phyloP scores from a whole-genome alignment of 805 yeast genomes.

The Zygosaccharomyces bailii region DNA sequence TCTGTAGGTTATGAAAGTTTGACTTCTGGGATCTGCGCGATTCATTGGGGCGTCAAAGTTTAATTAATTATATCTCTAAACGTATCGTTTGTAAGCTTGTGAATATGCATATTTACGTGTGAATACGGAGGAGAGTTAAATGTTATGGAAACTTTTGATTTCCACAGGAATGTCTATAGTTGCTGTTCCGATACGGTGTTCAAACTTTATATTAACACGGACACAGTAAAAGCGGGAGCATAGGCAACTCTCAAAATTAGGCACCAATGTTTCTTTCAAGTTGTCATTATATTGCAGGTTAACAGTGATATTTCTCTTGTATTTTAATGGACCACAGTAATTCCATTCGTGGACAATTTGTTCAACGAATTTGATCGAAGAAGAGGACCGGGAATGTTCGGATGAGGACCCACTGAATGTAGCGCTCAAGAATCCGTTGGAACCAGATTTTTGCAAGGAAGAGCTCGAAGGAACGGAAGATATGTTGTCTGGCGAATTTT shows the following conservation, averaged over 20 bases:
- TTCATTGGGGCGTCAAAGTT: constrained; percentile 90
- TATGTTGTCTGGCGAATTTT: constrained; percentile 13
- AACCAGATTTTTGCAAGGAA: constrained; percentile 12
- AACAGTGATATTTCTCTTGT: constrained; percentile 36
- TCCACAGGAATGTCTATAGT: constrained; percentile 38
- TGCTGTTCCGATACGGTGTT: constrained; percentile 34
- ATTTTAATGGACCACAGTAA: constrained; percentile 31
- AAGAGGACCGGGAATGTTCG: constrained; percentile 10
- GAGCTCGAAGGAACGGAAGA: constrained; percentile 14
- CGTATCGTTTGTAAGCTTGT: constrained; percentile 8
- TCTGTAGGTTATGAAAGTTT: constrained; percentile 90
- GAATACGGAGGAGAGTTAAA: constrained; percentile 1
- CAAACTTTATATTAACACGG: constrained; percentile 46
- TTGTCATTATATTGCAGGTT: constrained; percentile 44
- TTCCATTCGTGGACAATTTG: constrained; percentile 31
- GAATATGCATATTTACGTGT: constrained; percentile 7
- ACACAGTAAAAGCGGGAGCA: constrained; percentile 57
- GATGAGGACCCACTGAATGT: constrained; percentile 17
- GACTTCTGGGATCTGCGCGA: constrained; percentile 93
- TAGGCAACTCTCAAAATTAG: constrained; percentile 61
- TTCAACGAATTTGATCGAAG: constrained; percentile 21
- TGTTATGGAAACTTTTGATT: constrained; percentile 31
- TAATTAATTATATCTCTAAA: constrained; percentile 32
- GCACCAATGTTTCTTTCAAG: constrained; percentile 50
- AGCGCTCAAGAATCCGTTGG: constrained; percentile 13